phyloP scores from a whole-genome alignment of 2,329 filamentous ascomycete genomes.

The Teratosphaeria nubilosa region DNA sequence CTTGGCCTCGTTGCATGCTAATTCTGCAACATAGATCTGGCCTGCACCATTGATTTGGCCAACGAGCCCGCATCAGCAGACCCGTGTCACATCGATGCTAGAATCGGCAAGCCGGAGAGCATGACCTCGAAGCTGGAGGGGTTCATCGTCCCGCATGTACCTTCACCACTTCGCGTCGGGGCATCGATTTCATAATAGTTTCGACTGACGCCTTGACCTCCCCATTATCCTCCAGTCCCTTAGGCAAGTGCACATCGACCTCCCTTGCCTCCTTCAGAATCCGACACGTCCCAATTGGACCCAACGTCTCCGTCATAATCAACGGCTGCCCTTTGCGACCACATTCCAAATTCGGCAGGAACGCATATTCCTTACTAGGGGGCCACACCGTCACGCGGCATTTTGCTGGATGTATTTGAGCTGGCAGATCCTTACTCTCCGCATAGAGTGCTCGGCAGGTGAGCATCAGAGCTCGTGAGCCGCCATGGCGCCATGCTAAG shows the following conservation, averaged over 20 bases:
- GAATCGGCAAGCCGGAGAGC: background rate
- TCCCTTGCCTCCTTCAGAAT: background rate
- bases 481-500: background rate
- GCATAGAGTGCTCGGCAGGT: background rate
- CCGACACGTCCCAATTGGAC: background rate
- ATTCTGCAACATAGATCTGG: background rate
- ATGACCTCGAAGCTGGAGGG: background rate
- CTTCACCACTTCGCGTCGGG: background rate
- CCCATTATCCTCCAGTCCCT: background rate
- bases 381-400: background rate
- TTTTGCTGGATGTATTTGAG: background rate
- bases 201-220: background rate
- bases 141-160: background rate
- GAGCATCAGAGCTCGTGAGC: background rate
- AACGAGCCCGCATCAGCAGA: background rate
- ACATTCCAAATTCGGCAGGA: background rate
- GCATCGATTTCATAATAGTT: background rate
- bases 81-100: background rate
- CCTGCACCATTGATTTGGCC: background rate
- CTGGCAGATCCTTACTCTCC: background rate
- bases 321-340: background rate
- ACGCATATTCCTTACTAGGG: background rate
- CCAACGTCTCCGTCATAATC: background rate
- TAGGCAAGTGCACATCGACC: background rate
- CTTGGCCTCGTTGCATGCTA: background rate